Evolutionary conservation across 352 stramenopile species (phyloP), one percentile per base, ranked within the genome.

Genomic region (Phytophthora citrophthora): DNA sequence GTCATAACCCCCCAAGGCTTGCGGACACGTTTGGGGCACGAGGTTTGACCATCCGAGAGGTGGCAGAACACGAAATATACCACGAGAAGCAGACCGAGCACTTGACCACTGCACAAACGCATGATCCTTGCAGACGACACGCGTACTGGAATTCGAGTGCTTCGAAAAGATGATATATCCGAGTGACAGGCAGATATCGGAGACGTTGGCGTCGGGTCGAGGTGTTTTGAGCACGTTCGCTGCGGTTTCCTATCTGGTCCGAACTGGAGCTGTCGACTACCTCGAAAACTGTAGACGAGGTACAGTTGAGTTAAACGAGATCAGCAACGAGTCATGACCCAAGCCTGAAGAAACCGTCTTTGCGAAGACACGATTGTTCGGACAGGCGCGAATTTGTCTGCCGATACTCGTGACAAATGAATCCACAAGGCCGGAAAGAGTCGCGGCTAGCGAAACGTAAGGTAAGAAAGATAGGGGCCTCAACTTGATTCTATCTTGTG

Each of bases 1-100:
- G 68, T 74, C 64, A 80, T 60, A 6, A 51, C 40, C 5, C 60
- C 56, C 71, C 74, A 83, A 2, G 68, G 20, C 12, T 76, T 74
- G 18, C 74, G 74, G 15, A 70, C 20, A 4, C 64, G 54, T 11
- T 27, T 50, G 7, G 56, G 29, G 34, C 63, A 71, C 3, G 26
- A 50, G 12, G 23, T 20, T 39, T 47, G 54, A 15, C 16, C 55
- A 49, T 55, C 44, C 16, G 50, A 36, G 20, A 12, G 24, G 6
- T 11, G 24, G 44, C 27, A 40, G 31, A 61, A 2, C 40, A 64
- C 9, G 36, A 68, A 61, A 44, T 27, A 39, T 31, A 63, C 46
- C 16, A 70, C 27, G 1, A 70, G 16, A 34, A 69, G 31, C 24
- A 72, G 41, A 32, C 20, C 24, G 4, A 59, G 27, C 11, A 27